Percentiles rank a stretch among this genome's conserved stretches.
Evolutionary conservation across 179 eudicot species (phyloP).

Genomic region (Gypsophila paniculata): DNA sequence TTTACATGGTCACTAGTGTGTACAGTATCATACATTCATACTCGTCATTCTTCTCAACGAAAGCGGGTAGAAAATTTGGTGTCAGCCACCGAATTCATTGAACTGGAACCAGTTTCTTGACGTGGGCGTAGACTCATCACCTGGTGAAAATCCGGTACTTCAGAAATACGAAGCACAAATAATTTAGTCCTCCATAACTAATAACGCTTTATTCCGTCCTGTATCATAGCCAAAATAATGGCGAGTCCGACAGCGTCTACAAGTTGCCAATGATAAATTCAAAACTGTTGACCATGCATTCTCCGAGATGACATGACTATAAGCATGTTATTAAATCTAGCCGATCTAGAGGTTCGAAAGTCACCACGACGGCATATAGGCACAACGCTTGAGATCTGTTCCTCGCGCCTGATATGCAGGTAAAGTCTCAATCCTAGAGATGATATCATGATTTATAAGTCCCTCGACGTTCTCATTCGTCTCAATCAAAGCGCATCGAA

Average conservation of each 20-base stretch:
- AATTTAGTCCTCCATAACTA: too few species aligned
- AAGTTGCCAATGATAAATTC: slow-evolving; percentile 1
- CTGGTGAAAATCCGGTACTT: neutral
- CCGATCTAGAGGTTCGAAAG: too few species aligned
- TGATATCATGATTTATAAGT: neutral
- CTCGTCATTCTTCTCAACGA: too few species aligned
- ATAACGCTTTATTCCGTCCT: neutral
- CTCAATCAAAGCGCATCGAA: slow-evolving; percentile 57
- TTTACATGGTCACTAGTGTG: neutral
- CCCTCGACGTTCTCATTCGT: neutral
- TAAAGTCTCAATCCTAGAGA: neutral
- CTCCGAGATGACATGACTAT: neutral
- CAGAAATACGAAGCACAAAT: neutral
- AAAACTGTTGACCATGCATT: slow-evolving; percentile 12
- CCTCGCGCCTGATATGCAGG: neutral
- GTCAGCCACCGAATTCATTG: neutral
- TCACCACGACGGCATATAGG: too few species aligned
- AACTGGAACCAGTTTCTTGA: too few species aligned
- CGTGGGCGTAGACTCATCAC: neutral
- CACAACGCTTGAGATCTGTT: neutral
- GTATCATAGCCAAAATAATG: neutral
- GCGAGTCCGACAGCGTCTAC: neutral
- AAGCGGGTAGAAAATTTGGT: too few species aligned
- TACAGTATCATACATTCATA: too few species aligned
- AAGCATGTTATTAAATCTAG: neutral